Evolutionary conservation across 1,284 basidiomycete species (phyloP).

Genomic region (Phellinidium pouzarii): DNA sequence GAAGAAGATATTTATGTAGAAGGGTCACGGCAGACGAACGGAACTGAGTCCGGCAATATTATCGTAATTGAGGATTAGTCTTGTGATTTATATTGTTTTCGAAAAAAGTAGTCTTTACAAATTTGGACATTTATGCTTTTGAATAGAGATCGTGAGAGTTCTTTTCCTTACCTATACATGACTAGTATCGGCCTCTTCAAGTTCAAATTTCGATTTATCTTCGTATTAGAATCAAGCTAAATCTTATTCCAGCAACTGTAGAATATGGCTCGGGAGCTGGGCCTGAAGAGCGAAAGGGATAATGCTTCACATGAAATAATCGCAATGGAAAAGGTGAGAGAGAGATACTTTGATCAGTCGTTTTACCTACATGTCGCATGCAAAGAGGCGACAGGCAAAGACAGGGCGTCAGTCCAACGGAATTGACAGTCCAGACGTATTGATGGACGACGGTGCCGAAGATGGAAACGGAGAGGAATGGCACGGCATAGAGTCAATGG

Average conservation of each 20-base stretch:
- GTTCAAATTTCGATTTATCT: too few species aligned
- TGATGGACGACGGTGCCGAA: conserved; percentile 12
- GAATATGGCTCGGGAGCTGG: not conserved
- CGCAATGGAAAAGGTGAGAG: not conserved
- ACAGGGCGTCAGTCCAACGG: not conserved
- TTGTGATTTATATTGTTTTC: not conserved
- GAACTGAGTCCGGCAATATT: conserved; percentile 25
- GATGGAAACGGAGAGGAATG: conserved; percentile 27
- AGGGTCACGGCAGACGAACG: conserved; percentile 18
- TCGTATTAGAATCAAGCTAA: not conserved
- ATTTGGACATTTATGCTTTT: too few species aligned
- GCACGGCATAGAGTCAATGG: conserved; percentile 21
- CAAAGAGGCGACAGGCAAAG: not conserved
- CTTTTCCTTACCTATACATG: not conserved
- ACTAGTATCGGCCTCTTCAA: not conserved
- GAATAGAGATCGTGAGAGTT: conserved; percentile 9
- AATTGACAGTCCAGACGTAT: not conserved
- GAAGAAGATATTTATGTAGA: conserved; percentile 21
- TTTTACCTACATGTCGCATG: not conserved
- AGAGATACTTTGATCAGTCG: not conserved
- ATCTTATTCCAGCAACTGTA: not conserved
- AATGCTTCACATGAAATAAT: not conserved
- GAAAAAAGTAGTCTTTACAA: too few species aligned
- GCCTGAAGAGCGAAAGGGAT: not conserved
- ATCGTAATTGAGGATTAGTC: conserved; percentile 38